Evolutionary conservation across 2,329 filamentous ascomycete genomes (phyloP), one percentile per base, ranked within the genome.

Genomic region (Diplodia scrobiculata): DNA sequence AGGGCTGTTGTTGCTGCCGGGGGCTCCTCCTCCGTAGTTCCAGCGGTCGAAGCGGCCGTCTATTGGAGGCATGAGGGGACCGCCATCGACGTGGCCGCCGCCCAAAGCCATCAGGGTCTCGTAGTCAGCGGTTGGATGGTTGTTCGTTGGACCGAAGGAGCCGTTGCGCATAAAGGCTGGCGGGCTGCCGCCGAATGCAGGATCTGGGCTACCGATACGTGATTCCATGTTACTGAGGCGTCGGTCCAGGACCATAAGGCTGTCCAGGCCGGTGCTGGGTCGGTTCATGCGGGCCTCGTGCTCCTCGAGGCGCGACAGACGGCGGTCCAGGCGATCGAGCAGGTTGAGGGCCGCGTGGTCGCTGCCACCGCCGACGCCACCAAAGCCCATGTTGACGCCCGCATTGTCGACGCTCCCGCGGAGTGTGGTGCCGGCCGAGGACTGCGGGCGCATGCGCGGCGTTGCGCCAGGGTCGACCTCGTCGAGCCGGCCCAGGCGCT

Each of bases 291-390:
- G 64, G 9, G 45, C 34, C 38, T 66, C 64, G 27, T 52, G 36
- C 17, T 66, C 53, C 14, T 66, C 65, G 36, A 66, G 65, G 38
- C 47, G 47, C 17, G 55, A 36, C 17, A 66, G 55, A 13, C 65
- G 65, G 48, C 48, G 55, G 55, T 66, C 65, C 17, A 66, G 55
- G 65, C 65, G 65, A 48, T 66, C 55, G 55, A 66, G 65, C 25
- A 62, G 55, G 55, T 10, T 36, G 65, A 54, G 14, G 13, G 53
- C 48, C 1, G 53, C n/a, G 32, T 36, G 32, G 54, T 25, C 27
- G 41, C 19, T 25, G 51, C 14, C 25, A 25, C 25, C 36, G 50
- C 32, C 48, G 27, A 27, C 13, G 45, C 14, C 25, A 50, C 47
- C 48, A 27, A 27, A 29, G 62, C 21, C 62, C 29, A 32, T 21